Evolutionary conservation across 176 grass and related monocot species (phyloP).

Genomic region (Aechmea fasciata): DNA sequence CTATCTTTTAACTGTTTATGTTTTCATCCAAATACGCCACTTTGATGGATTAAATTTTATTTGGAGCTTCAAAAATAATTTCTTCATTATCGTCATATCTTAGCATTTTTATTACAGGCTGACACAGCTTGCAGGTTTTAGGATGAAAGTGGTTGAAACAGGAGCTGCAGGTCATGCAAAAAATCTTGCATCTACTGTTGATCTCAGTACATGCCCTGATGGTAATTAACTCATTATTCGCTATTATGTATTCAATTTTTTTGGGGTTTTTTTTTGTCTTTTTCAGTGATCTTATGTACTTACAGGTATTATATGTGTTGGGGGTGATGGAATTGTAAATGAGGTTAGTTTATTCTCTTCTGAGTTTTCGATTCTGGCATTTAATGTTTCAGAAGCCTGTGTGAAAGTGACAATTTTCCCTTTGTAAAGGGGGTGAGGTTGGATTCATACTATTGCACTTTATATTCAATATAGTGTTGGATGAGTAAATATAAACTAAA

Average conservation of each 20-base stretch:
- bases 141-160: slow-evolving; percentile 82
- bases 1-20: too few species aligned
- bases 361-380: too few species aligned
- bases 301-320: slow-evolving; percentile 76
- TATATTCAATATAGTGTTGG: too few species aligned
- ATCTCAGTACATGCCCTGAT: slow-evolving; percentile 57
- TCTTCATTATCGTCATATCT: slow-evolving; percentile 25
- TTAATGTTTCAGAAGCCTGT: background rate
- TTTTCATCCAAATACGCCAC: too few species aligned
- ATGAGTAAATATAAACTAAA: too few species aligned
- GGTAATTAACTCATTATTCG: slow-evolving; percentile 30
- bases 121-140: slow-evolving; percentile 83
- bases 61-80: slow-evolving; percentile 2
- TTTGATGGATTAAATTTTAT: background rate
- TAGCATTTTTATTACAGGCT: slow-evolving; percentile 46
- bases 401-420: too few species aligned
- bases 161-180: slow-evolving; percentile 80
- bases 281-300: slow-evolving; percentile 10
- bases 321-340: slow-evolving; percentile 90
- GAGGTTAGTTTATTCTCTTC: slow-evolving; percentile 27
- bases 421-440: too few species aligned
- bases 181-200: slow-evolving; percentile 57
- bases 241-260: background rate
- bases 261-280: background rate
- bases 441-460: too few species aligned